Evolutionary conservation across 177 flowering plant species (phyloP).

Genomic region (Vitis hybrid): DNA sequence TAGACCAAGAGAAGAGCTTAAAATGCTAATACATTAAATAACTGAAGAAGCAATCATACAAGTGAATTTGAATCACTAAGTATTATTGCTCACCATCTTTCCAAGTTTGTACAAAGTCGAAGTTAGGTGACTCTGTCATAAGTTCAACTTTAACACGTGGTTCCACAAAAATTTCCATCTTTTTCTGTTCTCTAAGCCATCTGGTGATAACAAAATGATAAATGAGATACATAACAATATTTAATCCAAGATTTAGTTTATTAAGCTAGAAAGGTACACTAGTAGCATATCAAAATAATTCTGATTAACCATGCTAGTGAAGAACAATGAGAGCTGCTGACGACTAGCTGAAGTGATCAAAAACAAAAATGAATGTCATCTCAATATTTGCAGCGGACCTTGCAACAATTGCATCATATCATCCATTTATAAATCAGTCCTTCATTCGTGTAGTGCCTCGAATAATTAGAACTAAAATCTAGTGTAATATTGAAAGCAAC

Average conservation of each 20-base stretch:
- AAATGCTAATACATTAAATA: neutral
- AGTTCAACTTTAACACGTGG: slow-evolving; percentile 86
- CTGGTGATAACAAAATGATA: slow-evolving; percentile 32
- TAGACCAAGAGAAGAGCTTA: neutral
- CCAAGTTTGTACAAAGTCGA: slow-evolving; percentile 87
- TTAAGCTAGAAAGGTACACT: neutral
- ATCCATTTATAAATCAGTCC: neutral
- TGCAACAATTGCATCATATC: neutral
- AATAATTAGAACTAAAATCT: neutral
- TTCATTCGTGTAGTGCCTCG: neutral
- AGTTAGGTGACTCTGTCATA: slow-evolving; percentile 67
- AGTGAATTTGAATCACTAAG: neutral
- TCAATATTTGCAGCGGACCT: neutral
- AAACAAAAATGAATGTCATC: no score
- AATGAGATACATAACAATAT: neutral
- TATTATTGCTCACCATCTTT: slow-evolving; percentile 53
- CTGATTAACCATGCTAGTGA: no score
- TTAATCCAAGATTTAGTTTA: no score
- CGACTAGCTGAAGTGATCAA: no score
- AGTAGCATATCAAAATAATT: neutral
- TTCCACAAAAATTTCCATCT: slow-evolving; percentile 72
- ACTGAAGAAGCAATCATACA: neutral
- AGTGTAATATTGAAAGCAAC: neutral
- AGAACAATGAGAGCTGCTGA: no score
- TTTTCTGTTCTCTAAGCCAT: slow-evolving; percentile 82